Evolutionary conservation across 2,329 filamentous ascomycete species (phyloP), one percentile per base, ranked within the genome.

Genomic region (Emergomyces orientalis): DNA sequence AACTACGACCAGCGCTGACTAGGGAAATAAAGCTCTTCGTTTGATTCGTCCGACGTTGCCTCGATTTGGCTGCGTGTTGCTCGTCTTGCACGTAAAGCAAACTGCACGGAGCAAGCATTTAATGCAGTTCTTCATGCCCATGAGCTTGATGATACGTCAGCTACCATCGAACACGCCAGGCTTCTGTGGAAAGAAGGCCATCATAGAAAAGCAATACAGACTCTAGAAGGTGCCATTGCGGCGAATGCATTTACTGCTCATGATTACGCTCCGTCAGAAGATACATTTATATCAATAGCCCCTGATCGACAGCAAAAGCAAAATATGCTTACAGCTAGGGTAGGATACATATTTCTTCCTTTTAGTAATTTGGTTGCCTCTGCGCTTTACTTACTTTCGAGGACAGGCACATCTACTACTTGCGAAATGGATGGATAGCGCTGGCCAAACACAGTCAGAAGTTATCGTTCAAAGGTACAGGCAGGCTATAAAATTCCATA

Each of bases 391-490:
- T 60, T 58, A 67, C 68, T 61, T 61, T 61, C 17, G 51, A 25
- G 11, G 39, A 45, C 56, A 91, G 73, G 92, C 94, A 30, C 87
- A 96, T 71, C 81, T 99, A 9, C 81, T 97, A 43, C 84, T 97
- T 32, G 94, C 94, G 14, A 97, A 97, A 73, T 99, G 95, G 95
- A 86, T 97, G 34, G 95, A 97, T 71, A 87, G 84, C 62, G 90
- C 93, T n/a, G 94, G 94, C 5, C 93, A 97, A 74, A 96, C 91
- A 1, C 89, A 96, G 70, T 89, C 90, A 3, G 83, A 86, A 54
- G 86, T 89, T 3, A 83, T 97, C 66, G 86, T 90, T 55, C 83
- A 86, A 61, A 90, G 90, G 71, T 99, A 97, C 70, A 88, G 91
- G 65, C 84, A 88, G 67, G 92, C 92, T 32, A 80, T 78, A 56